Conservation (phyloP, 768 basidiomycete species). For the Leucocoprinus sp. region DNA sequence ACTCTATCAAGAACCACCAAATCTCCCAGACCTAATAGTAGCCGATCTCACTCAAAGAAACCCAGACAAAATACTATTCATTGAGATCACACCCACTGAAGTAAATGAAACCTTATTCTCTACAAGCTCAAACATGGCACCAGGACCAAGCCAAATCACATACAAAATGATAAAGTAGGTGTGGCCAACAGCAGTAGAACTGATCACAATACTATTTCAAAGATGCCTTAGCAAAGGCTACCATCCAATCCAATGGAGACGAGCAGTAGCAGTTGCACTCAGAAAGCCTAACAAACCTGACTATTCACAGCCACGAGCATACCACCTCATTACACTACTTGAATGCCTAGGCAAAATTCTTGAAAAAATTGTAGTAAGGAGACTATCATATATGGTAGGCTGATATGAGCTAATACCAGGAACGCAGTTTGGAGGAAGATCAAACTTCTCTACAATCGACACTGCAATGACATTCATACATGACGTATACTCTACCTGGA, state of each 20-base stretch:
- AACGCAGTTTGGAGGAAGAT: slow-evolving; percentile 18
- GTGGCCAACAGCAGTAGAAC: slow-evolving; percentile 11
- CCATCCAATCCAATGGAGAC: slow-evolving; percentile 19
- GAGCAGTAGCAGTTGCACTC: slow-evolving; percentile 23
- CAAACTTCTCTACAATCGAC: slow-evolving; percentile 18
- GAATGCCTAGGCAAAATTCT: slow-evolving; percentile 27
- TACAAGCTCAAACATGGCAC: slow-evolving; percentile 16
- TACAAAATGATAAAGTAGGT: slow-evolving; percentile 20
- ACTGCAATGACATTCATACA: slow-evolving; percentile 18
- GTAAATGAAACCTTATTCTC: slow-evolving; percentile 16
- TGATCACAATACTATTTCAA: slow-evolving; percentile 12
- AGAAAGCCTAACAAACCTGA: slow-evolving; percentile 28
- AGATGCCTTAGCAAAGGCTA: slow-evolving; percentile 18
- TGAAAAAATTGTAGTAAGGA: slow-evolving; percentile 19
- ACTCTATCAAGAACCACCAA: slow-evolving; percentile 18
- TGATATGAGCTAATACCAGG: slow-evolving; percentile 17
- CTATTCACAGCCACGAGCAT: slow-evolving; percentile 26
- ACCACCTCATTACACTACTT: slow-evolving; percentile 26
- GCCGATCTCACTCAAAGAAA: slow-evolving; percentile 1
- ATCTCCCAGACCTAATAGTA: background rate
- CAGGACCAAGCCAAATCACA: slow-evolving; percentile 18
- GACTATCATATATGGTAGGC: slow-evolving; percentile 18
- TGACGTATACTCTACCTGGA: slow-evolving; percentile 19
- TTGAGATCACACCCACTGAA: slow-evolving; percentile 15
- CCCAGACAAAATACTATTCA: slow-evolving; percentile 13